Conservation (phyloP, 2,329 filamentous ascomycete species). For the Colletotrichum tropicicola region DNA sequence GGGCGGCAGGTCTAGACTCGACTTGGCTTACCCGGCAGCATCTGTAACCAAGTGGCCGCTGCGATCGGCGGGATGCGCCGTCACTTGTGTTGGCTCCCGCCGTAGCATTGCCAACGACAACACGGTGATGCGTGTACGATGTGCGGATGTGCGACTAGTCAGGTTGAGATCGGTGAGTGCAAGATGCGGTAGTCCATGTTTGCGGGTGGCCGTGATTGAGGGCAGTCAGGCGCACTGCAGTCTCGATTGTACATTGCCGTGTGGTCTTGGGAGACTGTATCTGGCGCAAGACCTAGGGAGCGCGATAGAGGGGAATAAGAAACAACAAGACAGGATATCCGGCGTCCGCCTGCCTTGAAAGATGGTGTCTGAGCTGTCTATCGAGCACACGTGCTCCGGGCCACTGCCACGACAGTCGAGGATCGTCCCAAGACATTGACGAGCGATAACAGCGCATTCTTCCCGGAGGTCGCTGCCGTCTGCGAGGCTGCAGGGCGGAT, state of each 20-base stretch:
- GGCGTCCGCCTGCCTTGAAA: too few species aligned
- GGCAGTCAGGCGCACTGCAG: neutral
- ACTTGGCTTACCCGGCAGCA: neutral
- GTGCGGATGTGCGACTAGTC: neutral
- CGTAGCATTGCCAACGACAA: neutral
- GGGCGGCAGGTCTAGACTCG: constrained; percentile 3
- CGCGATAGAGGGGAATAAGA: neutral
- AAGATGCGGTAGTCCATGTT: neutral
- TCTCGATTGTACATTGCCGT: neutral
- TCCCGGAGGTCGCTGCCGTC: too few species aligned
- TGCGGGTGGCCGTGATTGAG: neutral
- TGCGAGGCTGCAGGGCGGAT: too few species aligned
- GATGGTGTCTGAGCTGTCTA: too few species aligned
- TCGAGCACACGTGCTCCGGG: too few species aligned
- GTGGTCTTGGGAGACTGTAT: neutral
- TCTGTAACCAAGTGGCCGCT: neutral
- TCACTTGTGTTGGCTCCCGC: neutral
- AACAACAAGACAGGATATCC: neutral
- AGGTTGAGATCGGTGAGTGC: neutral
- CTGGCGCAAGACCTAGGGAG: neutral
- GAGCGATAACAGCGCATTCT: too few species aligned
- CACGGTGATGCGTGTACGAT: neutral
- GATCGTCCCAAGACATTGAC: too few species aligned
- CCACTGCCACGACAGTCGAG: too few species aligned
- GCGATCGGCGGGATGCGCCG: neutral